Evolutionary conservation across 805 yeast genomes (phyloP), one percentile per base, ranked within the genome.

Genomic region (Ogataea angusta): DNA sequence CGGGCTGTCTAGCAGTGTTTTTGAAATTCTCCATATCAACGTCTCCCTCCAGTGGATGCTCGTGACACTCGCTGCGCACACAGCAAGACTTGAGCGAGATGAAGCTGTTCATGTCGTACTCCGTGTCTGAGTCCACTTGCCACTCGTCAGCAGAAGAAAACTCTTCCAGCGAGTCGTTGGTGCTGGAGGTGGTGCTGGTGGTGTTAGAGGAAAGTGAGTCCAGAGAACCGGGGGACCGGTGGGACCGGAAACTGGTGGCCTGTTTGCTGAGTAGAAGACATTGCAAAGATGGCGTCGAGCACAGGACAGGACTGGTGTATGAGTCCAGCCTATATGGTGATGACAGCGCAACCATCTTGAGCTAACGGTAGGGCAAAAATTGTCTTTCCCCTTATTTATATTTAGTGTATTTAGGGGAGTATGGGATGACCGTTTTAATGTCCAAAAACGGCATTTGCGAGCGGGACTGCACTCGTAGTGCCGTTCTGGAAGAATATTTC

Each of bases 251-350:
- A 7, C 47, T 43, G 1, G 49, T 44, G 16, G 39, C 34, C 28
- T 44, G 37, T 12, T 36, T 40, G 10, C 39, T 30, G 21, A 30
- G 33, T 14, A 48, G 22, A 19, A 46, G 39, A 2, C 49, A 43
- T 17, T 48, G 49, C 18, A 48, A 29, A 7, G 49, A 45, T 2
- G 52, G 49, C 7, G 52, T 48, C 6, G 47, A 30, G 19, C 49
- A 45, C n/a, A 39, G 29, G 1, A 45, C 10, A 22, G 30, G 26
- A 39, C 36, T 30, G 21, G 28, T 23, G 22, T 27, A 15, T 6
- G 24, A 6, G 24, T 30, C 33, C 23, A 10, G 33, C 12, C 33
- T 18, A 17, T 10, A 17, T 10, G 33, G 33, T 12, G 18, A 16
- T 17, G 25, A 30, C 13, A 30, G 10, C 10, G 24, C 16, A 15